Evolutionary conservation across 306 rosid species (phyloP), one percentile per base, ranked within the genome.

Genomic region (Cicer judaicum): DNA sequence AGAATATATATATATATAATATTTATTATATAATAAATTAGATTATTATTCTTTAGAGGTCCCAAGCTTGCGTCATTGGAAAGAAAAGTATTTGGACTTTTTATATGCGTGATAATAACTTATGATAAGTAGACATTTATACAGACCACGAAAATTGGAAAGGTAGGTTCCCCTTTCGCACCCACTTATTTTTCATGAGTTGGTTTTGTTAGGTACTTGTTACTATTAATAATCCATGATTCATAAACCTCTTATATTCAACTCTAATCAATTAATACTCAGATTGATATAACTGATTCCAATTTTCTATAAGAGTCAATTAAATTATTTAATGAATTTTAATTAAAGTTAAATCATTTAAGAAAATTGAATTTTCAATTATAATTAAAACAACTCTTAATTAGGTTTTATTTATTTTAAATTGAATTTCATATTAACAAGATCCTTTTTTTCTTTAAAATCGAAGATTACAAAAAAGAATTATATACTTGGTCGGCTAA

Each of bases 81-180:
- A 74, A 76, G 75, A 64, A 15, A 60, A 74, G 6, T 53, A 64
- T n/a, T 10, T 10, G 13, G 64, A 3, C 5, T 5, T 52, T 21
- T 2, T 64, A 19, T 2, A 70, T 61, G 53, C 38, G 13, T 57
- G 34, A 67, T 76, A 53, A 13, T 8, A 52, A 14, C 1, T 18
- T 2, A 18, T 75, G 84, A 81, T 65, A 81, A 81, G 85, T 54
- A 53, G 78, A 75, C 39, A 48, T 7, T 1, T 21, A 21, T 21
- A 21, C 29, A 24, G n/a, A 53, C 68, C 47, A 29, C 14, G 36
- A 18, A 41, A 76, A 70, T 81, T 39, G 70, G 79, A 77, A 48
- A 64, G 67, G 54, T 66, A 77, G 72, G 24, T 71, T 15, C 12
- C 16, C 61, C 59, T 71, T 71, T 76, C 78, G 63, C 15, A 52